phyloP scores from a whole-genome alignment of 345 rosid genomes.

The Salix udensis region DNA sequence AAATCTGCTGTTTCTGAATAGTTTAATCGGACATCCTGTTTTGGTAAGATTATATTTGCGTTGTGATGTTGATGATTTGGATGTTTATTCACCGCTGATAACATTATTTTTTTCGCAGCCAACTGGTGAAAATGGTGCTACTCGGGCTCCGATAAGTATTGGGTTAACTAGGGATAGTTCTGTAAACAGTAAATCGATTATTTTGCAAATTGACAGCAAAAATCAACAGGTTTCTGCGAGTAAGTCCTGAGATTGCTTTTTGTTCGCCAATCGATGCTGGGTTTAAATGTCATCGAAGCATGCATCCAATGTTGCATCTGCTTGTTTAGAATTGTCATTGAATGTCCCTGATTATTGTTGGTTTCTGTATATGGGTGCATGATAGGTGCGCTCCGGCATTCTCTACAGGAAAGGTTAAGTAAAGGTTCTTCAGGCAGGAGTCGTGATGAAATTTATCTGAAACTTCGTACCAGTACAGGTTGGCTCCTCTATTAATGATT shows the following conservation, averaged over 20 bases:
- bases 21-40: constrained; percentile 93
- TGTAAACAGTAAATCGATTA: constrained; percentile 67
- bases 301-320: background rate
- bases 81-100: background rate
- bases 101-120: constrained; percentile 52
- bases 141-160: constrained; percentile 82
- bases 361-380: constrained; percentile 17
- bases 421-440: constrained; percentile 75
- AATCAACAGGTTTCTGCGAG: constrained; percentile 95
- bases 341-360: constrained; percentile 16
- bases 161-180: constrained; percentile 70
- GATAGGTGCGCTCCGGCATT: constrained; percentile 84
- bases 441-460: constrained; percentile 86
- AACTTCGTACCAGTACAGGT: constrained; percentile 94
- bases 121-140: constrained; percentile 99
- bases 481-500: background rate
- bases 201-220: constrained; percentile 82
- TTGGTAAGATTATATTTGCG: constrained; percentile 51
- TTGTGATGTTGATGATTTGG: constrained; percentile 2
- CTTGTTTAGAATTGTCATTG: background rate
- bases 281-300: background rate
- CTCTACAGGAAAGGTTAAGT: constrained; percentile 86
- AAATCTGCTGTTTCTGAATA: constrained; percentile 90
- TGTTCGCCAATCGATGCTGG: background rate
- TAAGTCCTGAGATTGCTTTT: constrained; percentile 28